These are phyloP conservation scores for Suillus lakei DNA, from an alignment of 768 basidiomycete species.

Conservation along the genomic window DNA sequence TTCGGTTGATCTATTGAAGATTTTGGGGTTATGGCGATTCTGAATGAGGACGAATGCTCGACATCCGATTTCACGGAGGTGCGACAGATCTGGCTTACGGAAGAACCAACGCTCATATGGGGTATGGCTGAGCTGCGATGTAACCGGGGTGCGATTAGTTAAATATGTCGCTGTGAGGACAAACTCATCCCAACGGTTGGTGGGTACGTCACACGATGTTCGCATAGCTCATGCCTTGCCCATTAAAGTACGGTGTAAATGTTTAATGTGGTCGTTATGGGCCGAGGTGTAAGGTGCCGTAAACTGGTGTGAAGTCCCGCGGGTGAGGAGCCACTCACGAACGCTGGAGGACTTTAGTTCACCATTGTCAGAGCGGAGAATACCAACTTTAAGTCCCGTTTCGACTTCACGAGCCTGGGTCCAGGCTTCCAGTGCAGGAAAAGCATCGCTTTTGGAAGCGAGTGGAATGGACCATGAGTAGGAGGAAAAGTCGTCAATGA, in stretches of 20 bases:
- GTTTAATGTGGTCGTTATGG: slow-evolving; percentile 42
- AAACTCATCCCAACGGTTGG: slow-evolving; percentile 39
- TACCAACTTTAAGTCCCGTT: slow-evolving; percentile 20
- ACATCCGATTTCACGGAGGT: slow-evolving; percentile 37
- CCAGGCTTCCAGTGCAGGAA: slow-evolving; percentile 34
- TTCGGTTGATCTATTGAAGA: slow-evolving; percentile 17
- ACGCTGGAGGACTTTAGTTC: slow-evolving; percentile 24
- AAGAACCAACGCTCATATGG: slow-evolving; percentile 22
- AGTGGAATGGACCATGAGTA: slow-evolving; percentile 38
- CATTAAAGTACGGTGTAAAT: slow-evolving; percentile 40
- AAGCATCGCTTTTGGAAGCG: slow-evolving; percentile 28
- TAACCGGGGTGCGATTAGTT: slow-evolving; percentile 25
- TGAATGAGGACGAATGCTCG: slow-evolving; percentile 29
- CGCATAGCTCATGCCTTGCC: slow-evolving; percentile 35
- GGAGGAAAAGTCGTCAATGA: slow-evolving; percentile 14
- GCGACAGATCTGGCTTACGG: slow-evolving; percentile 29
- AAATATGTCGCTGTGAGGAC: slow-evolving; percentile 35
- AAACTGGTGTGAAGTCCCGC: slow-evolving; percentile 21
- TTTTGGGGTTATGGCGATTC: slow-evolving; percentile 30
- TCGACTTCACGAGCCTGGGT: slow-evolving; percentile 23
- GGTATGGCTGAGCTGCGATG: slow-evolving; percentile 24
- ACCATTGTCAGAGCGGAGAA: slow-evolving; percentile 26
- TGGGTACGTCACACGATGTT: slow-evolving; percentile 27
- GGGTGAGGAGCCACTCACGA: slow-evolving; percentile 13
- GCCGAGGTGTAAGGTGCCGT: slow-evolving; percentile 42